phyloP scores from a whole-genome alignment of 345 rosid genomes.

The Trapa incisa region DNA sequence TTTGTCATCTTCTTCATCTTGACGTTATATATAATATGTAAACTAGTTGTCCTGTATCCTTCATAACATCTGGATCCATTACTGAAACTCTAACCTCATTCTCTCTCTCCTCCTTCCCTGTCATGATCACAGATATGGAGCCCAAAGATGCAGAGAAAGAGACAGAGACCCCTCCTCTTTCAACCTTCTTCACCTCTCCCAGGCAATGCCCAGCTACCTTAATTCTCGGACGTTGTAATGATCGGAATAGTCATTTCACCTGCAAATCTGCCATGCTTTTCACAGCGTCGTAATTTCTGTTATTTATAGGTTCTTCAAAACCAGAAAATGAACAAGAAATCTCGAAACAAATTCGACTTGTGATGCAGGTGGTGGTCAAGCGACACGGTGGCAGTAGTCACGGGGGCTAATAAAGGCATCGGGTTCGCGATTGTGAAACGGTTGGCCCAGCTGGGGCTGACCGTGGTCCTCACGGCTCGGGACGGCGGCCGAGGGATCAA shows the following conservation, averaged over 20 bases:
- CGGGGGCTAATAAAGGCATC: constrained; percentile 85
- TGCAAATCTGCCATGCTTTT: too few species aligned
- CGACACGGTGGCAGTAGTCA: constrained; percentile 60
- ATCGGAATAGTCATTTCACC: not conserved
- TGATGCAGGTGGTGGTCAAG: constrained; percentile 60
- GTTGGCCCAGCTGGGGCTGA: constrained; percentile 46
- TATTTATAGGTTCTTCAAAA: too few species aligned
- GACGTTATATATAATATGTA: not conserved
- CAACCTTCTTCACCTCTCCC: not conserved
- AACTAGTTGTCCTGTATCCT: not conserved
- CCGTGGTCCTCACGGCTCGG: constrained; percentile 63
- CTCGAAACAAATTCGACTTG: too few species aligned
- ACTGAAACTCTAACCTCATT: not conserved
- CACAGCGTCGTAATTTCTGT: too few species aligned
- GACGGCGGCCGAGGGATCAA: constrained; percentile 35
- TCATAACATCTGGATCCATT: not conserved
- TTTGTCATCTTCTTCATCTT: too few species aligned
- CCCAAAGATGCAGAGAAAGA: not conserved
- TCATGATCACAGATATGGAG: constrained; percentile 8
- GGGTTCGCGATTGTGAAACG: constrained; percentile 63
- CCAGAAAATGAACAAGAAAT: too few species aligned
- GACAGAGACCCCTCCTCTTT: not conserved
- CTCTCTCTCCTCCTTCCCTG: not conserved
- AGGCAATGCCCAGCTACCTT: not conserved
- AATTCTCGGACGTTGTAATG: not conserved